Conservation (phyloP, 768 basidiomycete genomes). For the Trametes punicea region DNA sequence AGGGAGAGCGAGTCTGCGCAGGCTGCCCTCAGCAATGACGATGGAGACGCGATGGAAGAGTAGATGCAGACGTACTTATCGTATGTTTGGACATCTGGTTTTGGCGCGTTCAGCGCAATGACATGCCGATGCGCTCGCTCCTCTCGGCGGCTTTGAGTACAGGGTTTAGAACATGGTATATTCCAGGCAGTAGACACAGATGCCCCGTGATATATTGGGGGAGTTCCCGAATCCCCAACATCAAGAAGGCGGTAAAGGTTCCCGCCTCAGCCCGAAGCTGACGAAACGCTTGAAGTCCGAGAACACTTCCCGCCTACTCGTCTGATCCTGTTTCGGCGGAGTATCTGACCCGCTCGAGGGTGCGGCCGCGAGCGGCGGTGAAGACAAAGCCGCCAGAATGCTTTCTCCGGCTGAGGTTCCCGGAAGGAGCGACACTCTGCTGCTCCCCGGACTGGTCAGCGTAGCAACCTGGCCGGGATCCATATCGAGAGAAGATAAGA, state of each 20-base stretch:
- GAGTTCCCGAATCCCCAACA: background rate
- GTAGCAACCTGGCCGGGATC: slow-evolving; percentile 66
- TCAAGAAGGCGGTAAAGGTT: slow-evolving; percentile 33
- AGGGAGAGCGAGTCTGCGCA: slow-evolving; percentile 19
- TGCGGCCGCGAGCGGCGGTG: slow-evolving; percentile 56
- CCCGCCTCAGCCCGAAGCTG: slow-evolving; percentile 82
- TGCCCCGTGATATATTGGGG: background rate
- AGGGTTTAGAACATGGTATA: background rate
- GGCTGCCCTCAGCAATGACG: background rate
- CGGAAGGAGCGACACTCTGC: slow-evolving; percentile 51
- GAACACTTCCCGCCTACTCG: slow-evolving; percentile 73
- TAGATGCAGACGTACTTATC: background rate
- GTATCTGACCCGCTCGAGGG: slow-evolving; percentile 60
- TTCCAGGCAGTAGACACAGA: background rate
- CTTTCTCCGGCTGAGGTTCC: slow-evolving; percentile 43
- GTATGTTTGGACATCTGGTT: slow-evolving; percentile 8
- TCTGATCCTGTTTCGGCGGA: slow-evolving; percentile 39
- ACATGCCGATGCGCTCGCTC: no score
- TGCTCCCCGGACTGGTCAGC: slow-evolving; percentile 62
- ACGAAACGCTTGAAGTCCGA: slow-evolving; percentile 87
- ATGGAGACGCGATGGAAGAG: slow-evolving; percentile 27
- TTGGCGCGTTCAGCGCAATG: slow-evolving; percentile 1
- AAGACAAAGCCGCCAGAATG: slow-evolving; percentile 55
- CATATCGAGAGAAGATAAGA: slow-evolving; percentile 95
- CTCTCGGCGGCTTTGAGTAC: no score